Conservation (phyloP, 176 grass and related monocot genomes). For the Pontederia paniculata region DNA sequence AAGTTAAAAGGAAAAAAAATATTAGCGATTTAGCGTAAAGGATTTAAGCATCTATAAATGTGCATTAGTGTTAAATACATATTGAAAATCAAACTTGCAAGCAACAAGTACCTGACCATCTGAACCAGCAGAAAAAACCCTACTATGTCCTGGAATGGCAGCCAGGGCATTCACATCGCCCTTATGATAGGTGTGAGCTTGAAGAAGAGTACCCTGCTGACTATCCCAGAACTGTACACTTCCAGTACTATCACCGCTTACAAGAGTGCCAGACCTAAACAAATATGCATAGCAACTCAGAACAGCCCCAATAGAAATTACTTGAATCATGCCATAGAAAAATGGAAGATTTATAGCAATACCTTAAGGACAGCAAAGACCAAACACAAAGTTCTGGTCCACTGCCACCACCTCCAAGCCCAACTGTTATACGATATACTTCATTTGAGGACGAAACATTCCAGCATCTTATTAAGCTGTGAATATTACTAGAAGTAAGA, state of each 20-base stretch:
- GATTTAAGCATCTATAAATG: too few relatives aligned
- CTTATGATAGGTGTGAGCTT: conserved; percentile 68
- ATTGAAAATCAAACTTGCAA: not conserved
- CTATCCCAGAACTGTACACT: conserved; percentile 95
- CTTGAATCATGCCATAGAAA: too few relatives aligned
- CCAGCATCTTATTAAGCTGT: conserved; percentile 91
- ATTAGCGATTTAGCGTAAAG: too few relatives aligned
- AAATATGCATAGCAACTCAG: not conserved
- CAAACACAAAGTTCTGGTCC: conserved; percentile 62
- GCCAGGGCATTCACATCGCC: conserved; percentile 80
- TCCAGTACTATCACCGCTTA: conserved; percentile 90
- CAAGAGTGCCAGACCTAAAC: conserved; percentile 77
- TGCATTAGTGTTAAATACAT: too few relatives aligned
- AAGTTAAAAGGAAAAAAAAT: too few relatives aligned
- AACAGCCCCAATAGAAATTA: too few relatives aligned
- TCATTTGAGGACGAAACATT: conserved; percentile 70
- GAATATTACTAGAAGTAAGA: too few relatives aligned
- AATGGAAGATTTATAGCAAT: conserved; percentile 3
- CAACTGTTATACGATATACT: conserved; percentile 77
- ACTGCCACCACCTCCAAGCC: conserved; percentile 68
- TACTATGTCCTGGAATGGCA: conserved; percentile 63
- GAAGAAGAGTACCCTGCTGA: conserved; percentile 75
- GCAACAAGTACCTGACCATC: conserved; percentile 79
- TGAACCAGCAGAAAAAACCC: conserved; percentile 89
- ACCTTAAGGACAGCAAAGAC: conserved; percentile 80